A percentile compares a stretch with the other conserved stretches of the same genome.
phyloP scores from a whole-genome alignment of 202 grass and related monocot species.

The Sporobolus alterniflorus region DNA sequence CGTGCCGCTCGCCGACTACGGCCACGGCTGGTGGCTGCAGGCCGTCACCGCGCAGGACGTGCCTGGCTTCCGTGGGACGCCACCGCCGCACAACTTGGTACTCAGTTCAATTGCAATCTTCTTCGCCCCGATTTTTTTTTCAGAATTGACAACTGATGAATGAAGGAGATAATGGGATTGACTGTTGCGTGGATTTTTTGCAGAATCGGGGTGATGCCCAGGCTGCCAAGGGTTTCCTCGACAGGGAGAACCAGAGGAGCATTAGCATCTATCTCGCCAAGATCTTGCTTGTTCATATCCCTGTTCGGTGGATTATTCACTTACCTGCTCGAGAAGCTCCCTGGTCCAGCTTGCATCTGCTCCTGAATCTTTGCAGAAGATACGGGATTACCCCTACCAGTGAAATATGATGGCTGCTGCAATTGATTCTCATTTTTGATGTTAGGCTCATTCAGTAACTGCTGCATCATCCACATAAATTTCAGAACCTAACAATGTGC shows the following conservation, averaged over 20 bases:
- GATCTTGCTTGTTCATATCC: conserved; percentile 79
- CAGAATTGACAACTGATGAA: neutral
- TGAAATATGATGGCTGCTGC: conserved; percentile 39
- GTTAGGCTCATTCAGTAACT: too few relatives aligned
- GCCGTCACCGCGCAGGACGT: conserved; percentile 66
- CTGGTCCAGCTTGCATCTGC: conserved; percentile 38
- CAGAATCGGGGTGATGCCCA: conserved; percentile 36
- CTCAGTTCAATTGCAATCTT: neutral
- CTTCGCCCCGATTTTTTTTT: neutral
- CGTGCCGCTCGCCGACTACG: conserved; percentile 74
- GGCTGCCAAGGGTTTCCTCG: conserved; percentile 19
- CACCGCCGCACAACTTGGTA: neutral
- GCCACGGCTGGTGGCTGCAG: conserved; percentile 78
- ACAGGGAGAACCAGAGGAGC: neutral
- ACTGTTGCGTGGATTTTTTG: neutral
- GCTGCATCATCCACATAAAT: too few relatives aligned
- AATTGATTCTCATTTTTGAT: conserved; percentile 56
- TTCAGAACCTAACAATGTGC: too few relatives aligned
- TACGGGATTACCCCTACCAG: conserved; percentile 37
- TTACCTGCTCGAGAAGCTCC: conserved; percentile 70
- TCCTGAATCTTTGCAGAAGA: conserved; percentile 30
- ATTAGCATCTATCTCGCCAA: conserved; percentile 54
- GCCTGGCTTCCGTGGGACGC: conserved; percentile 14
- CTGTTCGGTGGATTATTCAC: conserved; percentile 75
- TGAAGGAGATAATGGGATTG: neutral